Evolutionary conservation across 768 basidiomycete genomes (phyloP), one percentile per base, ranked within the genome.

Genomic region (Mycena leptocephala): DNA sequence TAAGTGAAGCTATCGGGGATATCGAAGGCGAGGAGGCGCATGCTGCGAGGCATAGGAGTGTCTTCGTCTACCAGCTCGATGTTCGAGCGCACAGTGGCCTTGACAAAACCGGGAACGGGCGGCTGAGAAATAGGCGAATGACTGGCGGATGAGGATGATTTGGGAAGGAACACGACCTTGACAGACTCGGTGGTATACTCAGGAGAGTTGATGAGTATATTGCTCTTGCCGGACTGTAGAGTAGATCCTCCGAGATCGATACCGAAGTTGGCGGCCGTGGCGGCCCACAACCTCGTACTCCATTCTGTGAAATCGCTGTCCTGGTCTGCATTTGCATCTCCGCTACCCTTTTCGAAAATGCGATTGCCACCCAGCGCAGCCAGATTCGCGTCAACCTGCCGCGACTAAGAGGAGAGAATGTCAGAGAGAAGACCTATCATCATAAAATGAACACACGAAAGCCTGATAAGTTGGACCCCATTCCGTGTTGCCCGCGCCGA

Each of bases 391-490:
- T 77, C 76, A 14, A 77, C 76, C 39, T 77, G 74, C n/a, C 70
- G 70, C 28, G 76, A 72, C 76, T 77, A 46, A 33, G 13, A 14
- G 9, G 3, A 37, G 9, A 14, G 35, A 13, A 51, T 5, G 16
- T 11, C 1, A n/a, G 20, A 18, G n/a, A 58, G n/a, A n/a, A n/a
- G n/a, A n/a, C n/a, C n/a, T n/a, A n/a, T n/a, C n/a, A n/a, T n/a
- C n/a, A 13, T 2, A 30, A 65, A 41, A 26, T 10, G 6, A 22
- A 30, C 74, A 16, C n/a, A 77, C 76, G 72, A 77, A 77, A 46
- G 72, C 72, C 48, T 77, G 76, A 39, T 66, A 77, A 1, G 76
- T 77, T 13, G 76, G 53, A 2, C 76, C 76, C 76, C 76, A 77
- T 26, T 77, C 67, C 5, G 76, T 77, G 46, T 77, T 77, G 0